Evolutionary conservation across 345 rosid genomes (phyloP), one percentile per base, ranked within the genome.

Genomic region (Angophora floribunda): DNA sequence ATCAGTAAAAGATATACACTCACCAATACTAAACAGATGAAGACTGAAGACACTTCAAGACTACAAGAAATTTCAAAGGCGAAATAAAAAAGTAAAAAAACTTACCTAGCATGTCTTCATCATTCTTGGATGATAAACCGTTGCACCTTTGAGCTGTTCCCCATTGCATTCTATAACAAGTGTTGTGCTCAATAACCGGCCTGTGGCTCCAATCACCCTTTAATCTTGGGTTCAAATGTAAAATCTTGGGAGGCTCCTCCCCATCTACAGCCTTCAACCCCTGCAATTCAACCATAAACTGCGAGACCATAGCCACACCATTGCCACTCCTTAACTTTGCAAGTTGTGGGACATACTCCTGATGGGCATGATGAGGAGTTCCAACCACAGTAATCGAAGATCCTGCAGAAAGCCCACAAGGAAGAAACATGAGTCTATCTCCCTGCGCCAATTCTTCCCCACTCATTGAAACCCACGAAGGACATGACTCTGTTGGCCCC

Each of bases 101-200:
- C 92, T 92, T 93, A 98, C 99, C 98, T 88, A 96, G 94, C 94
- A 93, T 90, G 87, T 97, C 98, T 87, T 92, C 93, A 67, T 97
- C 99, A 30, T 90, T 95, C 92, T 91, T 97, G 63, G 99, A 98
- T 79, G 93, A 94, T 86, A 94, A 89, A 87, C 99, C 99, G 89
- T 97, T 97, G 86, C 99, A 98, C 89, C 99, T 97, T 78, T 97
- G 99, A 92, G 96, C 96, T 84, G 93, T 89, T 32, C 99, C 98
- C 99, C 99, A 98, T 87, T 97, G 99, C 99, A 98, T 98, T 93
- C 99, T 95, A 90, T 98, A 97, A 92, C 99, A 98, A 51, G 99
- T 97, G 91, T 98, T 98, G 86, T 98, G 99, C 91, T 98, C 99
- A 92, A 98, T 96, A 85, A 98, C 97, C 3, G 99, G 97, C 51